Percentiles rank a stretch among this genome's conserved stretches.
phyloP scores from a whole-genome alignment of 129 eudicot genomes.

The Glebionis coronaria region DNA sequence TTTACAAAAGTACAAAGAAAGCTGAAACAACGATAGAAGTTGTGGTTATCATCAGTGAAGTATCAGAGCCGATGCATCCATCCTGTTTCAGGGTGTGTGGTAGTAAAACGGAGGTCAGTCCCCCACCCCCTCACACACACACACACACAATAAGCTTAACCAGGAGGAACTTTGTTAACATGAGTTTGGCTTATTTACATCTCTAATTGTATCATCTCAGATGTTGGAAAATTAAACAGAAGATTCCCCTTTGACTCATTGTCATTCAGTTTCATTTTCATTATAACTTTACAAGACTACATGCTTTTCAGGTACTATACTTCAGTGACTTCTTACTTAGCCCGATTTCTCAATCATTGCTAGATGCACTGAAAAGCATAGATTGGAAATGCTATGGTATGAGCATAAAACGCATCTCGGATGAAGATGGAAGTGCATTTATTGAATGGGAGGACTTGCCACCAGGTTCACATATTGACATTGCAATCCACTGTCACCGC shows the following conservation, averaged over 20 bases:
- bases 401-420: slow-evolving; percentile 41
- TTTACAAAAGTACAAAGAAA: slow-evolving; percentile 43
- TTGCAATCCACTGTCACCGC: slow-evolving; percentile 64
- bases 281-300: slow-evolving; percentile 5
- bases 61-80: slow-evolving; percentile 31
- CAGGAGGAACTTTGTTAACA: not conserved
- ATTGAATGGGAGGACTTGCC: slow-evolving; percentile 92
- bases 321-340: slow-evolving; percentile 70
- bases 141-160: not conserved
- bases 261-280: not conserved
- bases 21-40: slow-evolving; percentile 54
- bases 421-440: slow-evolving; percentile 43
- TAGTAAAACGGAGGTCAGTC: slow-evolving; percentile 62
- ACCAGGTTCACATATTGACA: slow-evolving; percentile 52
- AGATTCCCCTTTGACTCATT: not conserved
- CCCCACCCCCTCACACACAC: not conserved
- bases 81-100: slow-evolving; percentile 56
- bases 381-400: slow-evolving; percentile 80
- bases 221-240: not conserved
- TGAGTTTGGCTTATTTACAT: not conserved
- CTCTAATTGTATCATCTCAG: slow-evolving; percentile 4
- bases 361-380: slow-evolving; percentile 56
- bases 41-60: slow-evolving; percentile 62
- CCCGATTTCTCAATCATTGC: slow-evolving; percentile 47
- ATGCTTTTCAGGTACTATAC: slow-evolving; percentile 62